Evolutionary conservation across 1,284 basidiomycete genomes (phyloP).

Genomic region (Fomitopsis betulina): DNA sequence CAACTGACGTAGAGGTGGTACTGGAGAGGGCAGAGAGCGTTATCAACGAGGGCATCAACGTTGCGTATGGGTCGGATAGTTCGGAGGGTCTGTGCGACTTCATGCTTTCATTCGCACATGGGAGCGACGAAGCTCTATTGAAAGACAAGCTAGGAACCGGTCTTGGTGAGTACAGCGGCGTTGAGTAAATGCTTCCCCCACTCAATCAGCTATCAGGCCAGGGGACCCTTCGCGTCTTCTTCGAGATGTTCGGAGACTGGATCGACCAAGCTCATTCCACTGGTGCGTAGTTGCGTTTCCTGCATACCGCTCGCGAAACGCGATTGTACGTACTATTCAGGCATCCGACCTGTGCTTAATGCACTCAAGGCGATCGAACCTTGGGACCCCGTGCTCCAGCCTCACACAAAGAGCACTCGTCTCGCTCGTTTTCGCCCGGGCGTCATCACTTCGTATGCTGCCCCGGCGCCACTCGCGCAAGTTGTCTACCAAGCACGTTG

Average conservation of each 20-base stretch:
- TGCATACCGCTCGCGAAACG: background rate
- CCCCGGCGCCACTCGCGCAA: conserved; percentile 21
- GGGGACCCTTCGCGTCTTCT: conserved; percentile 3
- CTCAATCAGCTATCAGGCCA: background rate
- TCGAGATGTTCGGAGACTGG: background rate
- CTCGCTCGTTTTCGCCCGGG: conserved; percentile 31
- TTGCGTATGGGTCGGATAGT: conserved; percentile 10
- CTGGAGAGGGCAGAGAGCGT: conserved; percentile 24
- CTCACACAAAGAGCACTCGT: conserved; percentile 26
- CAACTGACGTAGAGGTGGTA: conserved; percentile 15
- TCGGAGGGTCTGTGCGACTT: conserved; percentile 9
- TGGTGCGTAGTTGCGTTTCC: background rate
- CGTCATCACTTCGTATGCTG: conserved; percentile 13
- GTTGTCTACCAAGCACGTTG: conserved; percentile 34
- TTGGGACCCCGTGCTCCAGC: conserved; percentile 17
- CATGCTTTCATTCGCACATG: conserved; percentile 29
- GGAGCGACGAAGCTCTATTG: conserved; percentile 13
- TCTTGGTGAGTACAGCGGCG: background rate
- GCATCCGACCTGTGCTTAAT: background rate
- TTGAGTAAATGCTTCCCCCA: background rate
- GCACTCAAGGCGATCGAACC: background rate
- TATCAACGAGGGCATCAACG: conserved; percentile 10
- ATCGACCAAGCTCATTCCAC: background rate
- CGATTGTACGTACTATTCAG: background rate
- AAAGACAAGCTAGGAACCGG: conserved; percentile 5